phyloP scores from a whole-genome alignment of 805 yeast genomes.

The Kodamaea lidongshanica region DNA sequence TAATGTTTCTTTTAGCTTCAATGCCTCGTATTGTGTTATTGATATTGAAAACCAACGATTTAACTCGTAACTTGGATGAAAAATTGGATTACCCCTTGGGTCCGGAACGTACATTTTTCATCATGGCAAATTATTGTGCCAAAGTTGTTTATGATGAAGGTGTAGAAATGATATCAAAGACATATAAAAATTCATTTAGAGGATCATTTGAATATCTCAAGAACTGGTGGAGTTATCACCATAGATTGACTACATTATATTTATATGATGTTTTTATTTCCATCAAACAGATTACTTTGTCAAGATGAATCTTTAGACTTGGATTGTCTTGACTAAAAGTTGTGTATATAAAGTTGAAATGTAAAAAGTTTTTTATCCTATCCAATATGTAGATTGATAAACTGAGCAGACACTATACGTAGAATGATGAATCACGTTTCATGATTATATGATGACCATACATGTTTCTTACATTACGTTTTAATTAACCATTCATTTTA shows the following conservation, averaged over 20 bases:
- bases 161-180: constrained; percentile 29
- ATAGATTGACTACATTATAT: constrained; percentile 25
- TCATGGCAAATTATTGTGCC: constrained; percentile 89
- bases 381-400: too few relatives aligned
- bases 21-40: constrained; percentile 84
- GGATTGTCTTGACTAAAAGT: too few relatives aligned
- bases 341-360: too few relatives aligned
- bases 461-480: not conserved
- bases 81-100: constrained; percentile 76
- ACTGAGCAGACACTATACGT: too few relatives aligned
- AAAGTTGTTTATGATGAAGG: constrained; percentile 67
- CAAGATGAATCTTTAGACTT: too few relatives aligned
- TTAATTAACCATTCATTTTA: not conserved
- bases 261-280: constrained; percentile 29
- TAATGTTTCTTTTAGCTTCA: constrained; percentile 71
- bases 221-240: constrained; percentile 32
- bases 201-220: constrained; percentile 13
- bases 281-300: too few relatives aligned
- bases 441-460: not conserved
- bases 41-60: constrained; percentile 88
- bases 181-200: constrained; percentile 14
- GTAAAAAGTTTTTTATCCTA: too few relatives aligned
- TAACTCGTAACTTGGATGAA: constrained; percentile 86
- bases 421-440: too few relatives aligned
- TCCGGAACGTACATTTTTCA: constrained; percentile 77